Evolutionary conservation across 495 filamentous ascomycete genomes (phyloP).

Genomic region (Xanthoparmelia taractica): DNA sequence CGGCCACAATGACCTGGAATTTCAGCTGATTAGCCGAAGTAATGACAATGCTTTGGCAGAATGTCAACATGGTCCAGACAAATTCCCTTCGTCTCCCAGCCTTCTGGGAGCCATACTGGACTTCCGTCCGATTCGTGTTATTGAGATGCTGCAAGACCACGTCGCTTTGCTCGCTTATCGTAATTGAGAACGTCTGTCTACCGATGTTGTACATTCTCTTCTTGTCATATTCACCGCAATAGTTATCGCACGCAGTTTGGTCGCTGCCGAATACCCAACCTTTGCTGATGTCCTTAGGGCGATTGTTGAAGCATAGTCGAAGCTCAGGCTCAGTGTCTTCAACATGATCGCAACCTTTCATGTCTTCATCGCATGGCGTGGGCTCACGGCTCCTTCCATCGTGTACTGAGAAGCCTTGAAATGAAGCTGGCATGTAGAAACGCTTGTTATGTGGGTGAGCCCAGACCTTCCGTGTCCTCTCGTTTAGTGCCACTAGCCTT

Average conservation of each 20-base stretch:
- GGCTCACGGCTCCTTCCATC: not conserved
- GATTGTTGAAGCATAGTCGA: not conserved
- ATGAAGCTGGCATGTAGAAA: not conserved
- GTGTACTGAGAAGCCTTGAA: not conserved
- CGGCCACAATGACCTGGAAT: not conserved
- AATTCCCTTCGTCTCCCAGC: not conserved
- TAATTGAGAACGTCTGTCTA: not conserved
- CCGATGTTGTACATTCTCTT: not conserved
- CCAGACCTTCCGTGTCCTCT: not conserved
- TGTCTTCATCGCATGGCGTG: not conserved
- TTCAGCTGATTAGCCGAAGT: not conserved
- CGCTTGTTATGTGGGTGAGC: not conserved
- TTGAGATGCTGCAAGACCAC: not conserved
- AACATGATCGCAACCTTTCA: no score
- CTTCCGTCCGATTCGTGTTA: not conserved
- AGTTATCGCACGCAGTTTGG: not conserved
- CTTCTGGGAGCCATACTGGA: not conserved
- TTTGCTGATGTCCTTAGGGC: not conserved
- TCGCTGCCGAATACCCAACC: not conserved
- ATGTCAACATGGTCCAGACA: not conserved
- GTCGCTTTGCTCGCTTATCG: not conserved
- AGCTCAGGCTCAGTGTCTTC: not conserved
- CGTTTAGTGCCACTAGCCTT: not conserved
- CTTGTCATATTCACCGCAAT: not conserved
- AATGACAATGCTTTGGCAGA: not conserved